A percentile compares a stretch with the other conserved stretches of the same genome.
Evolutionary conservation across 1,284 basidiomycete genomes (phyloP).

Genomic region (Afroboletus lepidellus): DNA sequence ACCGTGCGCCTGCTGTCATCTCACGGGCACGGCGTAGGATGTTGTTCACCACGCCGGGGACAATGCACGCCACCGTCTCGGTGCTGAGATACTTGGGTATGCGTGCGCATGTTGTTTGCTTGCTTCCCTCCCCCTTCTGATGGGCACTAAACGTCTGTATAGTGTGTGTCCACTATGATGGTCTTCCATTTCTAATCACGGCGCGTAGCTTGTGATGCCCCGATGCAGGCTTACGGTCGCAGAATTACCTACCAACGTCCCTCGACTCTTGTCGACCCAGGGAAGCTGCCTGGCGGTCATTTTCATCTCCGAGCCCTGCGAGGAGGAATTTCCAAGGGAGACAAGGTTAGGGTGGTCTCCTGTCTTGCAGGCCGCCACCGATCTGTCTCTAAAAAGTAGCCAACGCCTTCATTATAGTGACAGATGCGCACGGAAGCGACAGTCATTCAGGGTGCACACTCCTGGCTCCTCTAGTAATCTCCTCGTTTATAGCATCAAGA

Average conservation of each 20-base stretch:
- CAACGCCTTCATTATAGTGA: constrained; percentile 18
- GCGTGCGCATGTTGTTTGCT: constrained; percentile 8
- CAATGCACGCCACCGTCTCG: constrained; percentile 3
- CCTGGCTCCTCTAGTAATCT: constrained; percentile 13
- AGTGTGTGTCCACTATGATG: constrained; percentile 15
- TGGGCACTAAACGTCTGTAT: constrained; percentile 8
- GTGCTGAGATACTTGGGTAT: constrained; percentile 5
- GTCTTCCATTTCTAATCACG: constrained; percentile 24
- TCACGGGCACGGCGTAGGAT: constrained; percentile 4
- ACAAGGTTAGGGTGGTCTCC: constrained; percentile 17
- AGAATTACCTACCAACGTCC: constrained; percentile 12
- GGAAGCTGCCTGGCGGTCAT: constrained; percentile 4
- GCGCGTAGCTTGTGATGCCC: constrained; percentile 24
- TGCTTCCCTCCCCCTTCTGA: constrained; percentile 14
- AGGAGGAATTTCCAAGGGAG: constrained; percentile 18
- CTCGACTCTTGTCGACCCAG: constrained; percentile 5
- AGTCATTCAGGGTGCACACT: constrained; percentile 13
- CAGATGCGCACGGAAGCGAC: constrained; percentile 15
- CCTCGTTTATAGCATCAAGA: constrained; percentile 6
- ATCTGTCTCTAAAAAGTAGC: constrained; percentile 16
- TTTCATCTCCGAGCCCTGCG: constrained; percentile 28
- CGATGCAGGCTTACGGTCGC: constrained; percentile 3
- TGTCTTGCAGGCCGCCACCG: constrained; percentile 18
- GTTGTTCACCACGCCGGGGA: constrained; percentile 8
- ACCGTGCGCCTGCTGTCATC: constrained; percentile 6